A percentile compares a stretch with the other conserved stretches of the same genome.
Evolutionary conservation across 805 yeast genomes (phyloP).

Genomic region (Naumovozyma baii): DNA sequence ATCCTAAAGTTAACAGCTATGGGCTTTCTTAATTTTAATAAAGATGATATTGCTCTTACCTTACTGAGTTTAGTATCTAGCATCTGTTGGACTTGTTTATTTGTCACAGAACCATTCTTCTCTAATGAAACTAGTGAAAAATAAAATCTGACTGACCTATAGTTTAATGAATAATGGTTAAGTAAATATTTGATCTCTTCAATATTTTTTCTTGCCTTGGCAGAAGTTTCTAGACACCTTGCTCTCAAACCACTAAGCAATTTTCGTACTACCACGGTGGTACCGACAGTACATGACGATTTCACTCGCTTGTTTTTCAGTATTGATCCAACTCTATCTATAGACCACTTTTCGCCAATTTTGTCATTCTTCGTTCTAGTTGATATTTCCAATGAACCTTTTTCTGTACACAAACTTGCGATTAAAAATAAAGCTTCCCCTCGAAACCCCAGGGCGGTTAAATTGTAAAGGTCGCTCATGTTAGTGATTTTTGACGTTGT

Average conservation of each 20-base stretch:
- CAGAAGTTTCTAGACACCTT: conserved; percentile 25
- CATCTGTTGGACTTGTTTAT: conserved; percentile 13
- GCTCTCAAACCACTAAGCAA: conserved; percentile 30
- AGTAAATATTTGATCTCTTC: conserved; percentile 20
- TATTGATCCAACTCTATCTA: conserved; percentile 24
- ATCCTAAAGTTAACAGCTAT: conserved; percentile 11
- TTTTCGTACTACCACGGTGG: conserved; percentile 28
- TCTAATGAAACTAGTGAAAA: conserved; percentile 14
- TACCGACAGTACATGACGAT: conserved; percentile 30
- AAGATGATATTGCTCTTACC: conserved; percentile 7
- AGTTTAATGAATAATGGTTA: conserved; percentile 27
- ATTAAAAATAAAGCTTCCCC: conserved; percentile 41
- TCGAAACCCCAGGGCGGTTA: conserved; percentile 37
- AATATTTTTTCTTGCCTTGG: conserved; percentile 19
- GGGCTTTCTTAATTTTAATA: conserved; percentile 8
- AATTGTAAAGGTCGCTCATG: conserved; percentile 23
- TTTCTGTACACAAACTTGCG: conserved; percentile 19
- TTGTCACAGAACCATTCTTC: conserved; percentile 11
- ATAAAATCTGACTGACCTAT: conserved; percentile 27
- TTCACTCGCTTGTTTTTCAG: conserved; percentile 10
- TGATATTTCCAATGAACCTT: conserved; percentile 25
- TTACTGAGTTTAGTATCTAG: conserved; percentile 7
- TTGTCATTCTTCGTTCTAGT: conserved; percentile 27
- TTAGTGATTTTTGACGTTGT: conserved; percentile 36
- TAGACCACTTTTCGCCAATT: conserved; percentile 32